These are phyloP conservation scores for Podospora tetraspora DNA, from an alignment of 495 filamentous ascomycete species.

Conservation along the genomic window DNA sequence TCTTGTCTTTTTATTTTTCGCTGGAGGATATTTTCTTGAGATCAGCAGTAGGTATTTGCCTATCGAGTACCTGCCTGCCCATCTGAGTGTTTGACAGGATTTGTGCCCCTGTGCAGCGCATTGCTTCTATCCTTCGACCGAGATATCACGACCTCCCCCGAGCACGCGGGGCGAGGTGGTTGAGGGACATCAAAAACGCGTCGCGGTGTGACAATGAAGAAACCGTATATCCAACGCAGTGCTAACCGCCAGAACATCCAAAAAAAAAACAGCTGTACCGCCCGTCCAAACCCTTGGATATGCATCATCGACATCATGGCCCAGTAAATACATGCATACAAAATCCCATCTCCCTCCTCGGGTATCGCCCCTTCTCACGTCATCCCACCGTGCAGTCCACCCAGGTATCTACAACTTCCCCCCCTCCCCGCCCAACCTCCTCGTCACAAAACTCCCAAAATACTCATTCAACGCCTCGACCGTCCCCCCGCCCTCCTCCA, in stretches of 20 bases:
- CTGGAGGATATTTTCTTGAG: background rate
- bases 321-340: background rate
- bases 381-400: too few species aligned
- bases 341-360: background rate
- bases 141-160: too few species aligned
- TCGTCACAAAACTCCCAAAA: constrained; percentile 61
- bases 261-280: background rate
- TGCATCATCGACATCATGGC: background rate
- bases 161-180: too few species aligned
- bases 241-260: background rate
- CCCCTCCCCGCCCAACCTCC: constrained; percentile 30
- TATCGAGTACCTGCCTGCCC: too few species aligned
- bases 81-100: too few species aligned
- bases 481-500: constrained; percentile 71
- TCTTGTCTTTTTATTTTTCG: too few species aligned
- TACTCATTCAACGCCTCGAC: constrained; percentile 79
- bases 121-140: too few species aligned
- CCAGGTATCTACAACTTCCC: background rate
- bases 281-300: background rate
- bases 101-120: too few species aligned
- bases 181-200: too few species aligned
- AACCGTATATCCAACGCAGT: background rate
- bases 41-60: background rate
- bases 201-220: background rate
- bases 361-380: too few species aligned